A percentile compares a stretch with the other conserved stretches of the same genome.
Evolutionary conservation across 2,329 filamentous ascomycete species (phyloP).

Genomic region (Nannizzia gypsea): DNA sequence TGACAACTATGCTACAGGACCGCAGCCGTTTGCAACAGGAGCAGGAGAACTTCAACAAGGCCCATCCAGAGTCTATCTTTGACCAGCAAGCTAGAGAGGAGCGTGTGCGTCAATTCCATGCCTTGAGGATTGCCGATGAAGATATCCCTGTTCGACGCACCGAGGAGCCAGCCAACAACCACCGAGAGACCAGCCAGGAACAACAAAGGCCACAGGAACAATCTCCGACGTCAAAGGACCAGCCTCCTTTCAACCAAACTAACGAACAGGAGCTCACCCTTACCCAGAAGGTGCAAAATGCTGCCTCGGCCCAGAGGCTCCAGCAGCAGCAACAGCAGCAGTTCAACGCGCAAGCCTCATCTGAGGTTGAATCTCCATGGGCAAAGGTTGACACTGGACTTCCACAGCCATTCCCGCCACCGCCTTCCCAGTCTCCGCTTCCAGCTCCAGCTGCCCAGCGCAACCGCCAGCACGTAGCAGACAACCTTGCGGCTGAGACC

Average conservation of each 20-base stretch:
- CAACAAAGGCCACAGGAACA: slow-evolving; percentile 15
- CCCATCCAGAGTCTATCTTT: slow-evolving; percentile 34
- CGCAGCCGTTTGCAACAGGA: slow-evolving; percentile 50
- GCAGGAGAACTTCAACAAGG: slow-evolving; percentile 43
- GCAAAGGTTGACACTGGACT: slow-evolving; percentile 52
- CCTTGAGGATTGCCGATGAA: slow-evolving; percentile 58
- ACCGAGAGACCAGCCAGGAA: slow-evolving; percentile 24
- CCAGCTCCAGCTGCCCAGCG: slow-evolving; percentile 83
- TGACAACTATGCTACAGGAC: slow-evolving; percentile 50
- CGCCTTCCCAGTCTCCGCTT: slow-evolving; percentile 65
- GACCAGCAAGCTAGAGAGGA: slow-evolving; percentile 47
- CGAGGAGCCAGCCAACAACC: slow-evolving; percentile 33
- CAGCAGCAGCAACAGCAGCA: slow-evolving; percentile 21
- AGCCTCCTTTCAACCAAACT: slow-evolving; percentile 23
- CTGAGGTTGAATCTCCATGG: slow-evolving; percentile 42
- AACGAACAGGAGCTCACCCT: slow-evolving; percentile 52
- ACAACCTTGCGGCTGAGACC: slow-evolving; percentile 52
- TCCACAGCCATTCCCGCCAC: slow-evolving; percentile 57
- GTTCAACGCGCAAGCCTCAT: not conserved
- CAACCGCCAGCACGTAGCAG: slow-evolving; percentile 69
- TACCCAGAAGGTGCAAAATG: slow-evolving; percentile 74
- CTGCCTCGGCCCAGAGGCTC: slow-evolving; percentile 37
- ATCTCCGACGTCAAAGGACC: slow-evolving; percentile 14
- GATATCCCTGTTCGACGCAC: slow-evolving; percentile 23
- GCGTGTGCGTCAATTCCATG: slow-evolving; percentile 72